phyloP scores from a whole-genome alignment of 371 early-diverging fungal species.

The Rhizomucor miehei region DNA sequence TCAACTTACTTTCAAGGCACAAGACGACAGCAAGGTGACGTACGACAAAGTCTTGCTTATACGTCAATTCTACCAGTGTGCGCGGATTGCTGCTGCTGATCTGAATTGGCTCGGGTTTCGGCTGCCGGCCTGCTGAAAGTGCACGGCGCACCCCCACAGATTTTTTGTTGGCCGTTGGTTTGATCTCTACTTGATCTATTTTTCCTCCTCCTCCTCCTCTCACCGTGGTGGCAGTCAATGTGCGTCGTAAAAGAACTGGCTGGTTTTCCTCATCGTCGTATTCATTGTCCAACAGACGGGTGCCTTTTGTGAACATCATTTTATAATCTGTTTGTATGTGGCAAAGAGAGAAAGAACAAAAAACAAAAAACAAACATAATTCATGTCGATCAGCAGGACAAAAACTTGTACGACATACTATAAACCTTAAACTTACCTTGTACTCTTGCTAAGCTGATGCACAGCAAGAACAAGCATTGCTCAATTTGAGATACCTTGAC shows the following conservation, averaged over 20 bases:
- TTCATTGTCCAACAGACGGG: too few species aligned
- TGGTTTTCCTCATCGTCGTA: too few species aligned
- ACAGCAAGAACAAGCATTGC: conserved; percentile 80
- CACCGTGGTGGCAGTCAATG: too few species aligned
- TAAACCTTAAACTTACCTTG: conserved; percentile 29
- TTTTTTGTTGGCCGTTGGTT: too few species aligned
- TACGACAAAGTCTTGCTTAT: conserved; percentile 70
- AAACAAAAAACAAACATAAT: too few species aligned
- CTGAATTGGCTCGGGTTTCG: not conserved
- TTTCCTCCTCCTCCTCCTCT: too few species aligned
- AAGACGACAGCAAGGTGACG: conserved; percentile 71
- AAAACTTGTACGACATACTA: not conserved
- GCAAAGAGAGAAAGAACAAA: too few species aligned
- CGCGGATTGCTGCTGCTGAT: conserved; percentile 10
- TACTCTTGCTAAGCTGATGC: conserved; percentile 73
- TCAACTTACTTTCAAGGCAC: conserved; percentile 55
- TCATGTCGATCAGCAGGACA: too few species aligned
- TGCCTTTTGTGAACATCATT: too few species aligned
- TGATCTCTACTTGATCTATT: too few species aligned
- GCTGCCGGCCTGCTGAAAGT: not conserved
- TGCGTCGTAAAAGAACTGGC: too few species aligned
- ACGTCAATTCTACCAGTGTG: conserved; percentile 69
- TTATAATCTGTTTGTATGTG: too few species aligned
- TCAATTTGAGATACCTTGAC: conserved; percentile 74
- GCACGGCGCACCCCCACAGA: not conserved